A percentile compares a stretch with the other conserved stretches of the same genome.
Evolutionary conservation across 148 eudicot species (phyloP).

Genomic region (Camellia japonica): DNA sequence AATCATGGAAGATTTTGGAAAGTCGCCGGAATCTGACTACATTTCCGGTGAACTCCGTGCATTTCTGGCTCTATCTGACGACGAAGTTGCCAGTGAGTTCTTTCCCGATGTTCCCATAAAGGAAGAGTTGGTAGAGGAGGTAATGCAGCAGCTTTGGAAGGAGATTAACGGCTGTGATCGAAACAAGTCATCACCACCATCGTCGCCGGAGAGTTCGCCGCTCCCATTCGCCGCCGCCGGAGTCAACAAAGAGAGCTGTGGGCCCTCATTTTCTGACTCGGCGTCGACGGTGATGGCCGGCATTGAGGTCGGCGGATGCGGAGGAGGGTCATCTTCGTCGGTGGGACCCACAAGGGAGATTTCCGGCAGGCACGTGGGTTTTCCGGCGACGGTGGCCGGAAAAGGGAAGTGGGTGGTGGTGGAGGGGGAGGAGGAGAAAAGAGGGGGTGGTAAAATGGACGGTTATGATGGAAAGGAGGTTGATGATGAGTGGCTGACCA

Average conservation of each 20-base stretch:
- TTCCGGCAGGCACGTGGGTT: not conserved
- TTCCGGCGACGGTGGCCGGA: not conserved
- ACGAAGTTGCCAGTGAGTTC: not conserved
- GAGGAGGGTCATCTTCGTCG: not conserved
- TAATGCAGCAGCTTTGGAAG: slow-evolving; percentile 20
- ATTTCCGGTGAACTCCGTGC: not conserved
- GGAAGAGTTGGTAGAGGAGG: slow-evolving; percentile 24
- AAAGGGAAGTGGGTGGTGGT: not conserved
- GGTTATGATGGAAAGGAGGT: slow-evolving; percentile 11
- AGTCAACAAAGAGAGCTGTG: slow-evolving; percentile 18
- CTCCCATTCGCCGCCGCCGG: not conserved
- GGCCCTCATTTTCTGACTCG: slow-evolving; percentile 7
- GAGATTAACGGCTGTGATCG: slow-evolving; percentile 10
- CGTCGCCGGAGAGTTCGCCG: not conserved
- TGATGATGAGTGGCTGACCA: slow-evolving; percentile 22
- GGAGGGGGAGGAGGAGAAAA: not conserved
- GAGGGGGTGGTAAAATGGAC: slow-evolving; percentile 1
- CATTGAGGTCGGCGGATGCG: not conserved
- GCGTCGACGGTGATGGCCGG: slow-evolving; percentile 20
- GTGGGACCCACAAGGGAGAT: not conserved
- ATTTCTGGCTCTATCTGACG: not conserved
- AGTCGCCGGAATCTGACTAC: slow-evolving; percentile 7
- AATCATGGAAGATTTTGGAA: slow-evolving; percentile 6
- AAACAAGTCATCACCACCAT: not conserved
- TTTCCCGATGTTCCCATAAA: slow-evolving; percentile 6